Percentiles rank a stretch among this genome's conserved stretches.
These are phyloP conservation scores for Macrophomina pseudophaseolina DNA, from an alignment of 2,329 filamentous ascomycete species.

Conservation along the genomic window DNA sequence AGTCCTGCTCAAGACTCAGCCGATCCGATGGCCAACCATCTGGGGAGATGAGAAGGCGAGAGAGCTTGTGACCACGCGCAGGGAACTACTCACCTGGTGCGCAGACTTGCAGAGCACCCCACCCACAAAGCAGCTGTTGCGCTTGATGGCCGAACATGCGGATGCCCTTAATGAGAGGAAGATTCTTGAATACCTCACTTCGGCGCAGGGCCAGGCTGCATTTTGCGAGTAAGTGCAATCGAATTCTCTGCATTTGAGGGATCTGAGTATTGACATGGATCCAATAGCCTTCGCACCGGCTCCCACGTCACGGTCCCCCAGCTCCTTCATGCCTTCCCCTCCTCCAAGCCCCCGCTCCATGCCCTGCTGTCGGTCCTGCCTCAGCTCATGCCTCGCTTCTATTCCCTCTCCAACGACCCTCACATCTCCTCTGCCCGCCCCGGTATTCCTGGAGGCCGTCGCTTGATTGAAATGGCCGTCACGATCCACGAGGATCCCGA, in stretches of 20 bases:
- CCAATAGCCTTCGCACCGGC: conserved; percentile 71
- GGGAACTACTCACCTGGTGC: conserved; percentile 95
- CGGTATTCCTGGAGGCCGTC: conserved; percentile 69
- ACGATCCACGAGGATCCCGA: conserved; percentile 87
- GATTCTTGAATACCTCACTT: conserved; percentile 83
- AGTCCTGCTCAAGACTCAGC: conserved; percentile 76
- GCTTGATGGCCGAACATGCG: conserved; percentile 84
- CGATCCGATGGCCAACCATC: conserved; percentile 93
- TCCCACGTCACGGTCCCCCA: conserved; percentile 84
- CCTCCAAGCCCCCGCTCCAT: conserved; percentile 84
- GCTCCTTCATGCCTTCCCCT: conserved; percentile 89
- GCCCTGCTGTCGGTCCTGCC: conserved; percentile 79
- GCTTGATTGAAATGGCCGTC: conserved; percentile 94
- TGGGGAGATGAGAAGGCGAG: conserved; percentile 91
- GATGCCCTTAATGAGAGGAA: conserved; percentile 82
- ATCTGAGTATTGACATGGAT: conserved; percentile 15
- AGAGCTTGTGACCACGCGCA: conserved; percentile 84
- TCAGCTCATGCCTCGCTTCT: conserved; percentile 96
- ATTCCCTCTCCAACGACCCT: conserved; percentile 95
- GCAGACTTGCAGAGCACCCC: conserved; percentile 91
- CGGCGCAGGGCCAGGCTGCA: conserved; percentile 85
- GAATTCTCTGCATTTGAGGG: background rate
- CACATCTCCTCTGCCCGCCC: conserved; percentile 75
- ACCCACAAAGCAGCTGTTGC: conserved; percentile 84
- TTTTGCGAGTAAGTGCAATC: conserved; percentile 72